Base-by-base conservation (phyloP, 1,139 yeast species). In the Suhomyces taliae region DNA sequence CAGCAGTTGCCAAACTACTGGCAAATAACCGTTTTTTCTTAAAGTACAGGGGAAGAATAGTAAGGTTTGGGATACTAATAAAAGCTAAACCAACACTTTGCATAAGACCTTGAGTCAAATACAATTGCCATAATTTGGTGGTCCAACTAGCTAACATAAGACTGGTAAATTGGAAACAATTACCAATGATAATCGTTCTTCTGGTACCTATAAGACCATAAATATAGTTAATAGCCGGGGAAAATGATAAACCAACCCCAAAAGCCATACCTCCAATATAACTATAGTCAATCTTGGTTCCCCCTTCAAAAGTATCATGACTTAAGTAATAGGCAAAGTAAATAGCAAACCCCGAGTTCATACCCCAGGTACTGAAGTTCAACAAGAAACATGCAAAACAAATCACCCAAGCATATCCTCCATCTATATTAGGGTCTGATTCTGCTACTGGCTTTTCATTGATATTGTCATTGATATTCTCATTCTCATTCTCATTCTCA, bases 21-120 rank as follows among this genome's bases (percentile, higher is more conserved):
- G 86, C 89, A 27, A 82, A 61, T 0, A 83, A 81, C 48, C 87
- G 70, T 49, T 67, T 74, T 50, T 68, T 72, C 50, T 76, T 68
- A 62, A 84, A 85, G 66, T 79, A 85, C 52, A 80, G 85, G 0
- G 89, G 87, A 10, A 83, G 66, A 7, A 78, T 59, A 2, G 81
- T 70, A 26, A 71, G 57, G 1, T 82, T 66, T 3, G 78, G 79
- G 9, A 76, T 57, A 35, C 78, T 68, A 54, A 76, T 69, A 26
- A 75, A 55, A 0, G 80, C 81, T 27, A 78, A 63, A 0, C 83
- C 83, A 40, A 74, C 57, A 39, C 81, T 77, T 51, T 75, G 79
- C 59, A 79, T 57, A n/a, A 78, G 43, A 1, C 83, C 83, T 57
- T 79, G 83, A 2, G 81, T 71, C 40, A 77, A 59, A 54, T 74